phyloP scores from a whole-genome alignment of 2,329 filamentous ascomycete species.

The Fusarium sp. region DNA sequence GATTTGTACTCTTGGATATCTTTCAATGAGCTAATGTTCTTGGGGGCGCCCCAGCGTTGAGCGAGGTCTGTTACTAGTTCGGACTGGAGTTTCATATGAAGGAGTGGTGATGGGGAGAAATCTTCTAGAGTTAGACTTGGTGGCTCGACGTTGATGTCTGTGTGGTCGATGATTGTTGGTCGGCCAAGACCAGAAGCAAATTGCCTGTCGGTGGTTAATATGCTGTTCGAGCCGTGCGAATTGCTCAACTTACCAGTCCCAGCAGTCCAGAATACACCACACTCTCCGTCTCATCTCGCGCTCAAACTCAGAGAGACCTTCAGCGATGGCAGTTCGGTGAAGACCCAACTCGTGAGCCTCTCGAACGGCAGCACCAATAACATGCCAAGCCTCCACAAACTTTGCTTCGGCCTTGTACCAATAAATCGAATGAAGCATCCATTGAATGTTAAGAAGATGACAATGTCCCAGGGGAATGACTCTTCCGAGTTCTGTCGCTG shows the following conservation, averaged over 20 bases:
- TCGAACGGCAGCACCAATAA: constrained; percentile 50
- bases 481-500: constrained; percentile 48
- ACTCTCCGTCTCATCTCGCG: constrained; percentile 52
- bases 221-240: not conserved
- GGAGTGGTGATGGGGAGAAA: constrained; percentile 49
- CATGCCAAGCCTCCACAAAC: constrained; percentile 53
- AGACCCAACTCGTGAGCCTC: constrained; percentile 52
- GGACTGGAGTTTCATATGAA: constrained; percentile 54
- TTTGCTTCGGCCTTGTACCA: constrained; percentile 53
- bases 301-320: constrained; percentile 49
- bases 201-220: constrained; percentile 48
- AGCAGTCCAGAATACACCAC: constrained; percentile 53
- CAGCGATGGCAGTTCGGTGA: constrained; percentile 45
- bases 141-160: constrained; percentile 49
- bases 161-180: constrained; percentile 51
- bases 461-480: constrained; percentile 50
- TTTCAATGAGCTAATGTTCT: constrained; percentile 44
- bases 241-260: constrained; percentile 51
- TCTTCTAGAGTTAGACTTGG: constrained; percentile 51
- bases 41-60: constrained; percentile 45
- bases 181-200: constrained; percentile 50
- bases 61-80: constrained; percentile 48
- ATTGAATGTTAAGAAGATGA: constrained; percentile 51
- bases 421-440: constrained; percentile 52
- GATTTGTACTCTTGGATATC: constrained; percentile 49